Evolutionary conservation across 345 rosid genomes (phyloP), one percentile per base, ranked within the genome.

Genomic region (Citrus hindsii): DNA sequence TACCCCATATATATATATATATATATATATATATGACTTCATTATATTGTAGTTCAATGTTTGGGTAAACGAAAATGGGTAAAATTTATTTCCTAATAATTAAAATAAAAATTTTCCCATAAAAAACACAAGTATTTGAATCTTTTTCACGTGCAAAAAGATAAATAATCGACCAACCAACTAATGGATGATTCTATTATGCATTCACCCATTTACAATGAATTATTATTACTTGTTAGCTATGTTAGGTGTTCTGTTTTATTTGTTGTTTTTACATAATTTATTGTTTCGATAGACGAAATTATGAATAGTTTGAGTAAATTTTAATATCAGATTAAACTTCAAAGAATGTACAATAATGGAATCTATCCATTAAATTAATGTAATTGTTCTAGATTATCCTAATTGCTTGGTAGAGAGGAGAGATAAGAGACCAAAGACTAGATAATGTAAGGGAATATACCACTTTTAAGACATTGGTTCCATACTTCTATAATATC

Each of bases 41-140:
- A 9, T 40, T 40, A 9, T 40, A 1, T 0, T 0, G 10, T 40
- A 7, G 1, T n/a, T n/a, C n/a, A n/a, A n/a, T n/a, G n/a, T n/a
- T n/a, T n/a, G 0, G 9, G 2, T 37, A 37, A 7, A 37, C 0
- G 7, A 7, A 37, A 37, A 7, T 37, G 9, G 2, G 40, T 7
- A 0, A 1, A 37, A 37, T 37, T 37, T 37, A 0, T 9, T 37
- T 37, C 40, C 0, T 37, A 7, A 37, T 7, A 37, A 37, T 37
- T 7, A 37, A 37, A 37, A 37, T 37, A 37, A 37, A 6, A 6
- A 0, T 7, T 37, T 38, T 42, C 4, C 48, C 16, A 42, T 42
- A 2, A 42, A 42, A 42, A 13, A 12, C 14, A 10, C 4, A 10
- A 42, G 14, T 12, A 42, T 3, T 42, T 12, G 16, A 42, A 42